These are phyloP conservation scores for Globisporangium carolinianum DNA, from an alignment of 352 stramenopile genomes.

Conservation along the genomic window DNA sequence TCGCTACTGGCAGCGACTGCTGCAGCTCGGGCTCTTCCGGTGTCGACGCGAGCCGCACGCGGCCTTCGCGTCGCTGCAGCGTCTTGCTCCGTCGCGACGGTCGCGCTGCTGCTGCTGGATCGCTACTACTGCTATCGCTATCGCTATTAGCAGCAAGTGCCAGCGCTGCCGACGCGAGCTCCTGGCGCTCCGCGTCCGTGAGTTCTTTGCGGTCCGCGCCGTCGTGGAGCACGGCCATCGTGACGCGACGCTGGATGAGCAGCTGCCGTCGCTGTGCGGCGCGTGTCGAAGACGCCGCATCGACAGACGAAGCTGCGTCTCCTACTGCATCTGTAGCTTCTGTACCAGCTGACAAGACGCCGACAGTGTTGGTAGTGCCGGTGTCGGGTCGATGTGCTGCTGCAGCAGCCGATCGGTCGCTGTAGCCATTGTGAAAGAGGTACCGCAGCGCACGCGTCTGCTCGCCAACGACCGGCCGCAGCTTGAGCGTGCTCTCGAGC, in stretches of 20 bases:
- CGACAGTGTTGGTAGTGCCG: background rate
- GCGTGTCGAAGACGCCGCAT: background rate
- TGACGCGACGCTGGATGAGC: slow-evolving; percentile 25
- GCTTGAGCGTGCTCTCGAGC: slow-evolving; percentile 67
- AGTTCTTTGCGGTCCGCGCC: slow-evolving; percentile 32
- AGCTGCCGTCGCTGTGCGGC: slow-evolving; percentile 7
- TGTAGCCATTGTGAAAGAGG: slow-evolving; percentile 50
- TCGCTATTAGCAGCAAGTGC: background rate
- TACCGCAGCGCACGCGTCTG: slow-evolving; percentile 55
- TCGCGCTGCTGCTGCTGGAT: slow-evolving; percentile 4
- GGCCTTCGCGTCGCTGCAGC: slow-evolving; percentile 30
- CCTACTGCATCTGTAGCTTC: no score
- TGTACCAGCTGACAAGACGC: no score
- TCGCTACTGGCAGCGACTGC: background rate
- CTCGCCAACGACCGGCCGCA: slow-evolving; percentile 49
- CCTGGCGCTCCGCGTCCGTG: slow-evolving; percentile 27
- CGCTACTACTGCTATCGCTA: background rate
- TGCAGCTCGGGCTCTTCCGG: slow-evolving; percentile 32
- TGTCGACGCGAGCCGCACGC: slow-evolving; percentile 31
- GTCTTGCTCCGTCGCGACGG: slow-evolving; percentile 33
- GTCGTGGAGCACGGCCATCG: slow-evolving; percentile 39
- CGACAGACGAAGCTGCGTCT: background rate
- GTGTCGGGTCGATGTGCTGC: no score
- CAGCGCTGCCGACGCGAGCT: slow-evolving; percentile 20
- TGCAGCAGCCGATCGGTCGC: background rate